A percentile compares a stretch with the other conserved stretches of the same genome.
Conservation (phyloP, 495 filamentous ascomycete species). For the Penicilliopsis zonata region DNA sequence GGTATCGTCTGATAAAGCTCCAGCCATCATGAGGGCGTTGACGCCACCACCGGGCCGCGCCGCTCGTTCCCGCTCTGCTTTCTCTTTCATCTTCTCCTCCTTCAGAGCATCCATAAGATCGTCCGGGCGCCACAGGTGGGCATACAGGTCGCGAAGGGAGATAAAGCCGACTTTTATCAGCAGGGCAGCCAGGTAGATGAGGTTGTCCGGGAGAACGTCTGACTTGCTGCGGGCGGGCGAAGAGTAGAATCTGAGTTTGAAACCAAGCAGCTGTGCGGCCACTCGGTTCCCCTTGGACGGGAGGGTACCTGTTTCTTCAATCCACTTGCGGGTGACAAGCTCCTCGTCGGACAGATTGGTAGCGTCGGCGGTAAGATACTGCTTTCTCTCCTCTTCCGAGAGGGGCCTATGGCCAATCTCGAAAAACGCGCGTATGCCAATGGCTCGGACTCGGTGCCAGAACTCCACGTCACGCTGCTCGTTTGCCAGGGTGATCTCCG, state of each 20-base stretch:
- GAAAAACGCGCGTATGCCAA: constrained; percentile 77
- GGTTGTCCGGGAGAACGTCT: constrained; percentile 73
- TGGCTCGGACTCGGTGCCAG: constrained; percentile 65
- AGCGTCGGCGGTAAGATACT: constrained; percentile 31
- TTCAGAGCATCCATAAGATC: constrained; percentile 63
- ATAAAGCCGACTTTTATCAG: constrained; percentile 98
- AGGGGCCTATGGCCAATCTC: constrained; percentile 58
- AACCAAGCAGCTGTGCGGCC: constrained; percentile 89
- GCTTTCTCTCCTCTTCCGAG: constrained; percentile 33
- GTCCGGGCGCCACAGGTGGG: constrained; percentile 81
- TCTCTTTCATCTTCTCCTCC: constrained; percentile 57
- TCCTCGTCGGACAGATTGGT: constrained; percentile 29
- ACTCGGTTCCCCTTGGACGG: constrained; percentile 79
- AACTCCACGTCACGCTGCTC: constrained; percentile 60
- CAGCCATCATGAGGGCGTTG: constrained; percentile 88
- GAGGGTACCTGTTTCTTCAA: constrained; percentile 62
- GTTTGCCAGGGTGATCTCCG: constrained; percentile 32
- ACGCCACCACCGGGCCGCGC: constrained; percentile 50
- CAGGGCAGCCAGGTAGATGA: constrained; percentile 80
- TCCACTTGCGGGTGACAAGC: constrained; percentile 53
- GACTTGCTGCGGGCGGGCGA: constrained; percentile 52
- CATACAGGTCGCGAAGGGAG: constrained; percentile 83
- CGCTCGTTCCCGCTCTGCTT: constrained; percentile 61
- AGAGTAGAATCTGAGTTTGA: constrained; percentile 94
- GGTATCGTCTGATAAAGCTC: constrained; percentile 76